A percentile compares a stretch with the other conserved stretches of the same genome.
phyloP scores from a whole-genome alignment of 2,329 filamentous ascomycete genomes.

The Daldinia sp. region DNA sequence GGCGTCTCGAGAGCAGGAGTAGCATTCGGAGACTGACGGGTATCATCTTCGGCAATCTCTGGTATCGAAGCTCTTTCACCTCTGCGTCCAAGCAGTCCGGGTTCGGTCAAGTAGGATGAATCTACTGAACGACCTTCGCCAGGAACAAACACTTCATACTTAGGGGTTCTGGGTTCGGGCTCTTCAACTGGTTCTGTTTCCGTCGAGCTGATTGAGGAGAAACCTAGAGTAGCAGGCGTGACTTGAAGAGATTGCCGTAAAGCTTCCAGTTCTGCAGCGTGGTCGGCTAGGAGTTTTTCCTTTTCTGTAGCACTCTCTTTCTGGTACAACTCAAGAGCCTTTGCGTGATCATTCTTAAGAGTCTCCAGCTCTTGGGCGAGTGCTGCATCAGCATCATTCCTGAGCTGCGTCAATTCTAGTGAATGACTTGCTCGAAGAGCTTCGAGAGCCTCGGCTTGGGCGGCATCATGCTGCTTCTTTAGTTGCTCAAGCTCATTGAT shows the following conservation, averaged over 20 bases:
- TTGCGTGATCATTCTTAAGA: conserved; percentile 34
- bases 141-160: conserved; percentile 64
- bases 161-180: conserved; percentile 56
- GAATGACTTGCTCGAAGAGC: conserved; percentile 38
- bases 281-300: conserved; percentile 40
- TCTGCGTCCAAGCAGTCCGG: conserved; percentile 56
- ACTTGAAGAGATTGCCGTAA: conserved; percentile 41
- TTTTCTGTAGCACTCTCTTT: conserved; percentile 40
- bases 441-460: conserved; percentile 38
- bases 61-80: conserved; percentile 50
- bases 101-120: conserved; percentile 50
- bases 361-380: conserved; percentile 38
- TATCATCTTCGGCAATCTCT: conserved; percentile 71
- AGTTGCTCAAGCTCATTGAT: conserved; percentile 39
- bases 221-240: conserved; percentile 47
- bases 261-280: conserved; percentile 45
- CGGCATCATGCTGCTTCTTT: conserved; percentile 34
- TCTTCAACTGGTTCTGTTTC: conserved; percentile 55
- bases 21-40: conserved; percentile 60
- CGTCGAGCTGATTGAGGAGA: conserved; percentile 56
- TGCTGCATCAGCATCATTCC: conserved; percentile 35
- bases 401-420: conserved; percentile 38
- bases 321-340: conserved; percentile 38
- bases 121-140: conserved; percentile 55
- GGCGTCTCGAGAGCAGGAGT: conserved; percentile 56